Evolutionary conservation across 208 protist species (phyloP).

Genomic region (Strigomonas culicis): DNA sequence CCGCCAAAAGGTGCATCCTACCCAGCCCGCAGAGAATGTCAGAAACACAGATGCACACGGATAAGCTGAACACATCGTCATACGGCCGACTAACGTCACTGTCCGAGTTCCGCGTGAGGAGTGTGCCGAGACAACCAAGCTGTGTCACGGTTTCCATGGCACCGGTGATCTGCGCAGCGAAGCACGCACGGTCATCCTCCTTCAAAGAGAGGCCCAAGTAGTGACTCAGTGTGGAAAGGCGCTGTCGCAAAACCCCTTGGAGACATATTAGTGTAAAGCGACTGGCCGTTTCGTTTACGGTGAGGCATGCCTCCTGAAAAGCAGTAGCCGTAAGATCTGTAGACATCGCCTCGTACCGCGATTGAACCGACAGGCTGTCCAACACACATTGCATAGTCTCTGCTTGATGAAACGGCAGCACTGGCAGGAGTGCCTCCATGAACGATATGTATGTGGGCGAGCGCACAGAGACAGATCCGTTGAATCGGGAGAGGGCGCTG

Average conservation of each 20-base stretch:
- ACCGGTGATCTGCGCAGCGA: background rate
- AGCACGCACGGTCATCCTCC: background rate
- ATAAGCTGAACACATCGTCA: background rate
- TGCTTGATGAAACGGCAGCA: background rate
- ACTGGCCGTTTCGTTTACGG: background rate
- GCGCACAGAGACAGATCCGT: background rate
- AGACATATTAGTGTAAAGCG: background rate
- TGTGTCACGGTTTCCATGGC: background rate
- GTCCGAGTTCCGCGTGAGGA: background rate
- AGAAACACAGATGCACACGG: background rate
- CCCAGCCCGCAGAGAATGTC: no score
- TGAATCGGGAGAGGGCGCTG: background rate
- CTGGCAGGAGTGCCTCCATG: background rate
- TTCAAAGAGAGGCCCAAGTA: background rate
- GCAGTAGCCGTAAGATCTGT: no score
- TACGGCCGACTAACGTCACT: background rate
- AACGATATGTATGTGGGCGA: background rate
- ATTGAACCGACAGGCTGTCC: background rate
- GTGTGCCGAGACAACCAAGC: background rate
- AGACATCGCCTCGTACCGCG: background rate
- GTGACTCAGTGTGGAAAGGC: background rate
- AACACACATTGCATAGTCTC: background rate
- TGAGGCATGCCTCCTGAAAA: background rate
- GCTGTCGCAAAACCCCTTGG: background rate
- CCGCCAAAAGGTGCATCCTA: no score